A percentile compares a stretch with the other conserved stretches of the same genome.
Conservation (phyloP, 2,329 filamentous ascomycete genomes). For the Pseudogymnoascus sp. region DNA sequence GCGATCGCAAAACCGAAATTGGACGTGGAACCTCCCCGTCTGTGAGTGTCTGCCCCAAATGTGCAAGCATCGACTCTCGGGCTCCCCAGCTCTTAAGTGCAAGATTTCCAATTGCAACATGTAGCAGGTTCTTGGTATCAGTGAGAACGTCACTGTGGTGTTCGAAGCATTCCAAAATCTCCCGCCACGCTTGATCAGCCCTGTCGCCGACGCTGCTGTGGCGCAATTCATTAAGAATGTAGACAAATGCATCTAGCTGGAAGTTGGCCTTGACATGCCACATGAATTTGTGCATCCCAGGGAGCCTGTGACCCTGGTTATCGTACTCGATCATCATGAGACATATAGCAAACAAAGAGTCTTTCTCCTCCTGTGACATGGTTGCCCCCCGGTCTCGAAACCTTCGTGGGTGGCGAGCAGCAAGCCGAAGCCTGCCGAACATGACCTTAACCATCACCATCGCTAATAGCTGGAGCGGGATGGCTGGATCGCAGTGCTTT, state of each 20-base stretch:
- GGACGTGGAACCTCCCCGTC: conserved; percentile 16
- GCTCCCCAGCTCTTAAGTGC: conserved; percentile 27
- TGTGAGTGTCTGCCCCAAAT: conserved; percentile 11
- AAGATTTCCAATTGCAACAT: conserved; percentile 26
- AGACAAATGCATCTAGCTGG: conserved; percentile 31
- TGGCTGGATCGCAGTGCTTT: conserved; percentile 36
- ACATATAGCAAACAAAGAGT: conserved; percentile 29
- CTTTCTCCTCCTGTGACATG: conserved; percentile 29
- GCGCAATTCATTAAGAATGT: conserved; percentile 30
- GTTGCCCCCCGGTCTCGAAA: conserved; percentile 24
- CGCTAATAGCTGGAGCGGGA: conserved; percentile 32
- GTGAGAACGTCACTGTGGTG: conserved; percentile 25
- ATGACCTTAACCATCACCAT: conserved; percentile 25
- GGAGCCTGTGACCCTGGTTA: conserved; percentile 25
- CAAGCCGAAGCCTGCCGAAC: conserved; percentile 28
- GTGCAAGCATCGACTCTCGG: conserved; percentile 21
- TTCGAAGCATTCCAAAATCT: conserved; percentile 26
- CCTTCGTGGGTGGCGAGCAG: conserved; percentile 29
- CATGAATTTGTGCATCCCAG: conserved; percentile 25
- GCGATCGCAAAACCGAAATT: conserved; percentile 20
- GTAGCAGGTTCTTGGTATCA: conserved; percentile 24
- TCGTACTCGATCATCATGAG: conserved; percentile 34
- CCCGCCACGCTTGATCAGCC: conserved; percentile 28
- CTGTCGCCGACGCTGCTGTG: conserved; percentile 25
- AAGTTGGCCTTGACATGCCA: conserved; percentile 33